phyloP scores from a whole-genome alignment of 2,329 filamentous ascomycete species.

The Ophiosphaerella herpotricha region DNA sequence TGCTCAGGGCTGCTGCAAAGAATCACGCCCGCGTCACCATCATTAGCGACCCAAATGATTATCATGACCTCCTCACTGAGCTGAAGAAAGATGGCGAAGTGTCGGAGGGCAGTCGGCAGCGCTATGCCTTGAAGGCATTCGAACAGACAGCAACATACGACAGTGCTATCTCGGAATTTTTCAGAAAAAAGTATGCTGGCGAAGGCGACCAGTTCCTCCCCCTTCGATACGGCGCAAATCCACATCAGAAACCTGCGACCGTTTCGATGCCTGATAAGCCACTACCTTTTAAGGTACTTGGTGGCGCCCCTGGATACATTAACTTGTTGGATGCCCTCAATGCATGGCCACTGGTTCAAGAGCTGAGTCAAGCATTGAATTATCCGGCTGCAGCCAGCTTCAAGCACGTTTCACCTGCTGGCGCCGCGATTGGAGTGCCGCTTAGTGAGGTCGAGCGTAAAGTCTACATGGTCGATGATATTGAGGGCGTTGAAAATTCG shows the following conservation, averaged over 20 bases:
- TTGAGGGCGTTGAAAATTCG: conserved; percentile 84
- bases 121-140: conserved; percentile 95
- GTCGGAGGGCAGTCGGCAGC: conserved; percentile 80
- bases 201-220: conserved; percentile 81
- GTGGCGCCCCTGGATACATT: conserved; percentile 92
- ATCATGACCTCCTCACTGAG: conserved; percentile 90
- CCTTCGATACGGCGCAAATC: conserved; percentile 94
- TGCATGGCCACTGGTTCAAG: conserved; percentile 95
- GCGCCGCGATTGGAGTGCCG: conserved; percentile 89
- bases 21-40: conserved; percentile 96
- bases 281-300: conserved; percentile 92
- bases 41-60: conserved; percentile 90
- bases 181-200: conserved; percentile 93
- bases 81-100: conserved; percentile 85
- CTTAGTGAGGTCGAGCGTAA: conserved; percentile 87
- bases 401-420: conserved; percentile 95
- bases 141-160: conserved; percentile 98
- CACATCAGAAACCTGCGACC: conserved; percentile 95
- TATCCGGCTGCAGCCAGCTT: conserved; percentile 94
- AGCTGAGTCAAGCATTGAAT: conserved; percentile 85
- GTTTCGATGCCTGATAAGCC: conserved; percentile 74
- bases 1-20: conserved; percentile 95
- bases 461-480: conserved; percentile 98
- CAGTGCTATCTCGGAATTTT: conserved; percentile 91
- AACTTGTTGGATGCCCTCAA: conserved; percentile 96